Percentiles rank a stretch among this genome's conserved stretches.
Evolutionary conservation across 2,329 filamentous ascomycete species (phyloP).

Genomic region (Xenosphaeropsis pyriputrescens): DNA sequence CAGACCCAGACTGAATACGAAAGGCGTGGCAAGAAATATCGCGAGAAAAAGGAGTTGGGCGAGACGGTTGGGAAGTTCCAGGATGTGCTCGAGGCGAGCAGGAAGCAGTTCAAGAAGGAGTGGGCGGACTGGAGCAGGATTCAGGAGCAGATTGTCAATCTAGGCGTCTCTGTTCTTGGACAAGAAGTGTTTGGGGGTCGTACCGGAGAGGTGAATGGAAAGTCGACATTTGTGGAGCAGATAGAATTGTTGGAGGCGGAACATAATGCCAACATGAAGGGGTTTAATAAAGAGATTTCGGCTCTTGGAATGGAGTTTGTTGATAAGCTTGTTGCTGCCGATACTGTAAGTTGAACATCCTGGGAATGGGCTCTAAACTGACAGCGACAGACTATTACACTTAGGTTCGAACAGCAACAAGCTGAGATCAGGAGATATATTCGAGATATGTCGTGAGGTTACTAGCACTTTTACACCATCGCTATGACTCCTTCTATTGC

Average conservation of each 20-base stretch:
- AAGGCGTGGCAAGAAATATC: slow-evolving; percentile 5
- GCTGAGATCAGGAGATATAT: too few relatives aligned
- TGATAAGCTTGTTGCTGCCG: slow-evolving; percentile 3
- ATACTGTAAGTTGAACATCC: too few relatives aligned
- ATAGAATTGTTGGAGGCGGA: slow-evolving; percentile 10
- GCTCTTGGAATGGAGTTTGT: slow-evolving; percentile 5
- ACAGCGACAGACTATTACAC: too few relatives aligned
- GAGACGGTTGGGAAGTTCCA: slow-evolving; percentile 9
- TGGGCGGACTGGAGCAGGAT: slow-evolving; percentile 15
- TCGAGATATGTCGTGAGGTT: too few relatives aligned
- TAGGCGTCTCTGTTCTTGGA: slow-evolving; percentile 8
- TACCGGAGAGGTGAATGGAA: slow-evolving; percentile 1
- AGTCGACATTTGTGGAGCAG: slow-evolving; percentile 7
- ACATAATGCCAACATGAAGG: slow-evolving; percentile 5
- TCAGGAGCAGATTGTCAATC: slow-evolving; percentile 11
- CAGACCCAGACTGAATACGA: slow-evolving; percentile 7
- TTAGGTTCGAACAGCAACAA: too few relatives aligned
- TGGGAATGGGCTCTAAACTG: too few relatives aligned
- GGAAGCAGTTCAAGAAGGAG: slow-evolving; percentile 7
- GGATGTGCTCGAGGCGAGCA: slow-evolving; percentile 7
- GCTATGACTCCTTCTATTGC: too few relatives aligned
- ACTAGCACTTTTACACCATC: too few relatives aligned
- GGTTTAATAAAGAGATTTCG: slow-evolving; percentile 10
- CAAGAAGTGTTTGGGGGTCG: slow-evolving; percentile 6
- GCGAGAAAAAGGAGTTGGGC: slow-evolving; percentile 9